phyloP scores from a whole-genome alignment of 331 rosid species.

The Acacia concinna region DNA sequence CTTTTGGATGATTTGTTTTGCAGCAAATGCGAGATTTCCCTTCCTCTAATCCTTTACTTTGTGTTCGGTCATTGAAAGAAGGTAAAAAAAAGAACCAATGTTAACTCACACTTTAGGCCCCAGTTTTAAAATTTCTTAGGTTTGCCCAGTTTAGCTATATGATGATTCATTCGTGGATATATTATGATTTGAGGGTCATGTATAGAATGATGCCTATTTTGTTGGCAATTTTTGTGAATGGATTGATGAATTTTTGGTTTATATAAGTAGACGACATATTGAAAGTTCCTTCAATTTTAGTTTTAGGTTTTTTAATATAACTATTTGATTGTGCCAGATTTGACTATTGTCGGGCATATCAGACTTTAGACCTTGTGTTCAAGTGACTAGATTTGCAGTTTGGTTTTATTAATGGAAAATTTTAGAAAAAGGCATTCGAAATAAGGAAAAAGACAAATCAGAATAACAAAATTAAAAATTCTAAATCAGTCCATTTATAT shows the following conservation, averaged over 20 bases:
- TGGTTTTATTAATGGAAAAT: no score
- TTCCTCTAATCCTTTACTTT: background rate
- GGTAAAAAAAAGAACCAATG: constrained; percentile 3
- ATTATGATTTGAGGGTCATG: constrained; percentile 15
- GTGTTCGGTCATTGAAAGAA: background rate
- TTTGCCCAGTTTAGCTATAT: background rate
- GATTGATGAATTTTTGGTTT: constrained; percentile 11
- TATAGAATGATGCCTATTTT: constrained; percentile 6
- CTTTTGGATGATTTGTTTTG: background rate
- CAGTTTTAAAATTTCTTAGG: constrained; percentile 2
- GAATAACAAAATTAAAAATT: no score
- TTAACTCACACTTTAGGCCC: background rate
- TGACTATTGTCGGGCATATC: no score
- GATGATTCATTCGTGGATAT: constrained; percentile 20
- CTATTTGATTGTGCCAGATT: background rate
- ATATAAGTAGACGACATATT: background rate
- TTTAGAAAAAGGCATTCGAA: no score
- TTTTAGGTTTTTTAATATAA: no score
- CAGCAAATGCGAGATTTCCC: background rate
- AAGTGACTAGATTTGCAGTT: no score
- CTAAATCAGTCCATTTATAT: no score
- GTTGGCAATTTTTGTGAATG: background rate
- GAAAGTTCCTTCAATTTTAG: background rate
- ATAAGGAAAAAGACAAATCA: no score
- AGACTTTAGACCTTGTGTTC: no score